A percentile compares a stretch with the other conserved stretches of the same genome.
Evolutionary conservation across 306 rosid species (phyloP).

Genomic region (Quercus suber): DNA sequence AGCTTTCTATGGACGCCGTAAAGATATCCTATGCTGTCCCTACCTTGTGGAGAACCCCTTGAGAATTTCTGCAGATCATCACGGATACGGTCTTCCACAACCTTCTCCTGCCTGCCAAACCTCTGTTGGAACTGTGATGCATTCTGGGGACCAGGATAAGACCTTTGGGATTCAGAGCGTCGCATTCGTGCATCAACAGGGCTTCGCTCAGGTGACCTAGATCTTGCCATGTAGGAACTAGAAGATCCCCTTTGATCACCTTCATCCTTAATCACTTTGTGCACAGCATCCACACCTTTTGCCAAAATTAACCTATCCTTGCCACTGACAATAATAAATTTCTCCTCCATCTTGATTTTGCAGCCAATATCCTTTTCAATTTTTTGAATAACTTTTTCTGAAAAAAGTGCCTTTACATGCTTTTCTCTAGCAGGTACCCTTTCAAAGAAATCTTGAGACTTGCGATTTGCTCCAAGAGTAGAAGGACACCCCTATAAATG

Average conservation of each 20-base stretch:
- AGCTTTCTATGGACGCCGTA: conserved; percentile 66
- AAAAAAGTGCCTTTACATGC: conserved; percentile 67
- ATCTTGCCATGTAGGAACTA: conserved; percentile 61
- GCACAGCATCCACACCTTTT: conserved; percentile 96
- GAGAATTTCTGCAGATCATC: conserved; percentile 71
- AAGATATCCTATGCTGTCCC: conserved; percentile 87
- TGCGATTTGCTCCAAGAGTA: conserved; percentile 94
- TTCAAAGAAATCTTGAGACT: conserved; percentile 93
- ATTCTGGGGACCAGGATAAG: conserved; percentile 68
- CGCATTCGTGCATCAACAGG: conserved; percentile 63
- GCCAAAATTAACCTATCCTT: conserved; percentile 79
- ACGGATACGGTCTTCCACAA: conserved; percentile 65
- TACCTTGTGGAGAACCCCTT: conserved; percentile 97
- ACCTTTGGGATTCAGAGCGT: conserved; percentile 70
- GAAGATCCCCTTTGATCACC: conserved; percentile 68
- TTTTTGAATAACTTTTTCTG: conserved; percentile 69
- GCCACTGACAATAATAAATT: conserved; percentile 85
- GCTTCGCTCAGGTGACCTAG: conserved; percentile 93
- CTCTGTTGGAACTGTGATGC: conserved; percentile 67
- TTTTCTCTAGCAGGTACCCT: conserved; percentile 94
- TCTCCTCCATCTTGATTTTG: conserved; percentile 93
- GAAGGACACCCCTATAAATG: conserved; percentile 87
- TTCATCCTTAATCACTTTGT: conserved; percentile 75
- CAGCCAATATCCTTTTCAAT: conserved; percentile 91
- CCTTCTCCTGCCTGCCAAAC: conserved; percentile 80